phyloP scores from a whole-genome alignment of 345 rosid genomes.

The Gossypium bickii region DNA sequence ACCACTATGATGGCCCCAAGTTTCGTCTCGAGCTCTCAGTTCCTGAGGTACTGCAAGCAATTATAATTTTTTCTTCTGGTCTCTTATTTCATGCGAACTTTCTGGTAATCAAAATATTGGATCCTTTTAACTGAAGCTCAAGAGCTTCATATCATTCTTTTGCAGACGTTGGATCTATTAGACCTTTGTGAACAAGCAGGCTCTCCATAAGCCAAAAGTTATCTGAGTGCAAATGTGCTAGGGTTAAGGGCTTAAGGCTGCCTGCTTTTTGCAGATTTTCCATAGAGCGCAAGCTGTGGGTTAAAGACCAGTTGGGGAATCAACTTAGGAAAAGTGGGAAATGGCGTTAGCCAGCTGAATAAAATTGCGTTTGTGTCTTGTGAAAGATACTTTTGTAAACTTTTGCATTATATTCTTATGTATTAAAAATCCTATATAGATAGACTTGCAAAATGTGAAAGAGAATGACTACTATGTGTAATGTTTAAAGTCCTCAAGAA shows the following conservation, averaged over 20 bases:
- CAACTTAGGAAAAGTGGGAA: constrained; percentile 25
- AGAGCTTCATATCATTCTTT: constrained; percentile 9
- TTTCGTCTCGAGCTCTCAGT: constrained; percentile 93
- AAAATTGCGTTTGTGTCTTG: constrained; percentile 23
- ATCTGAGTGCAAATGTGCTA: constrained; percentile 18
- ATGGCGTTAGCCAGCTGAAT: constrained; percentile 30
- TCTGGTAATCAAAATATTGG: background rate
- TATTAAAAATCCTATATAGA: constrained; percentile 14
- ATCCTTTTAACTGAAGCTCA: background rate
- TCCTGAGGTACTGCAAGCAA: constrained; percentile 70
- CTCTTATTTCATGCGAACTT: background rate
- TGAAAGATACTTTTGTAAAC: constrained; percentile 9
- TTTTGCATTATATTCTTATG: constrained; percentile 13
- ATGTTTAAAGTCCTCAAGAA: constrained; percentile 14
- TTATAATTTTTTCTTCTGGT: background rate
- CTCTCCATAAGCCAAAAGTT: constrained; percentile 39
- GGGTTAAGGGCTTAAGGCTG: constrained; percentile 24
- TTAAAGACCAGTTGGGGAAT: constrained; percentile 28
- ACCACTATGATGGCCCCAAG: constrained; percentile 98
- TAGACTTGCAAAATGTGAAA: constrained; percentile 22
- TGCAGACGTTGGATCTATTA: constrained; percentile 82
- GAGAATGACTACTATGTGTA: constrained; percentile 20
- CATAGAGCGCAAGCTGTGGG: constrained; percentile 50
- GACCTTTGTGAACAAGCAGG: constrained; percentile 95
- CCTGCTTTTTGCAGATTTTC: constrained; percentile 35